phyloP scores from a whole-genome alignment of 495 filamentous ascomycete genomes.

The Penicillium arizonense region DNA sequence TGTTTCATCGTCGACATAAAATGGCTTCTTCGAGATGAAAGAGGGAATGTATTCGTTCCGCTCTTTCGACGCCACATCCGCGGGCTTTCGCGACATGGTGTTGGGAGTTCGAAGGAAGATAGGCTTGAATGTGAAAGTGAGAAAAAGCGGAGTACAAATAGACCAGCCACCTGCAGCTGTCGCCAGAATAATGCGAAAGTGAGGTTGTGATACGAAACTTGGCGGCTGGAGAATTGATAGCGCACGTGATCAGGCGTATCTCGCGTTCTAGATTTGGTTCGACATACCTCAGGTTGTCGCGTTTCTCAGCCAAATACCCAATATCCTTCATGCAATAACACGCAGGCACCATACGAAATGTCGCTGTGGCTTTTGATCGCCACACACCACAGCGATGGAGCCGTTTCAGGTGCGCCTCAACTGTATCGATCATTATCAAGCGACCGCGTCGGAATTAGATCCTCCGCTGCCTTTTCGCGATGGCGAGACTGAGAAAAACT shows the following conservation, averaged over 20 bases:
- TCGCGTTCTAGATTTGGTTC: conserved; percentile 11
- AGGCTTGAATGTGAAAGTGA: background rate
- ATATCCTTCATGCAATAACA: conserved; percentile 8
- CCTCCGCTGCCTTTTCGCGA: conserved; percentile 65
- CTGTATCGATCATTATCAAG: conserved; percentile 92
- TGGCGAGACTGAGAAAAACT: conserved; percentile 47
- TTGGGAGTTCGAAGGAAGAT: background rate
- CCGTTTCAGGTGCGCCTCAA: conserved; percentile 85
- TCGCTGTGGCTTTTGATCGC: conserved; percentile 27
- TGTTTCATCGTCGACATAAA: conserved; percentile 86
- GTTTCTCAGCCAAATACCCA: background rate
- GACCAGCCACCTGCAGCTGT: conserved; percentile 1
- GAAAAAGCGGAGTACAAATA: background rate
- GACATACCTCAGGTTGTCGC: background rate
- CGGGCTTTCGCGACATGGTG: conserved; percentile 49
- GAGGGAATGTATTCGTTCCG: conserved; percentile 98
- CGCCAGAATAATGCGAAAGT: conserved; percentile 1
- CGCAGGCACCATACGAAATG: conserved; percentile 17
- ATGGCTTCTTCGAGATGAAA: conserved; percentile 97
- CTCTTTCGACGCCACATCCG: conserved; percentile 60
- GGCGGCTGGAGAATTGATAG: background rate
- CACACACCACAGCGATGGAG: conserved; percentile 47
- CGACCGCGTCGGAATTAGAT: conserved; percentile 74
- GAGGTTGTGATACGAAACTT: conserved; percentile 1
- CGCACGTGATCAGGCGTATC: conserved; percentile 35